phyloP scores from a whole-genome alignment of 83 land plant genomes.

The Picea abies region DNA sequence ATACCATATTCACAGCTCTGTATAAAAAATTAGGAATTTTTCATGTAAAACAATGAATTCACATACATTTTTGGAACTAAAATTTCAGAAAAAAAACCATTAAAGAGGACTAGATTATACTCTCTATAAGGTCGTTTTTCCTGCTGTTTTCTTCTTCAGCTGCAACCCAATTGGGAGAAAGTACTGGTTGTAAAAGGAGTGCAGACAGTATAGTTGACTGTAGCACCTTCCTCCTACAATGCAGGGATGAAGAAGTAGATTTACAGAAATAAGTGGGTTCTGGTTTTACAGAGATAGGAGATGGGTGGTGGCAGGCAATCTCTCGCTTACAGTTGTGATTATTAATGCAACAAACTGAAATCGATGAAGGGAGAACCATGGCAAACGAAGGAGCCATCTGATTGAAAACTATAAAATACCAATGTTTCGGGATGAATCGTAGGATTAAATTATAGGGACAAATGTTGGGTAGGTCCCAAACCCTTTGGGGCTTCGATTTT shows the following conservation, averaged over 20 bases:
- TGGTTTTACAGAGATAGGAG: background rate
- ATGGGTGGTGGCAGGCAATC: background rate
- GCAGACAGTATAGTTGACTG: background rate
- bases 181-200: background rate
- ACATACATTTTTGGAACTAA: background rate
- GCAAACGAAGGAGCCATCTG: too few relatives aligned
- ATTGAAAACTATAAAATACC: too few relatives aligned
- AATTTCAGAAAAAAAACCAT: background rate
- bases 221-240: background rate
- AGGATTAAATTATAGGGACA: too few relatives aligned
- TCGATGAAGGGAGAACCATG: too few relatives aligned
- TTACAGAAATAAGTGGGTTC: background rate
- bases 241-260: background rate
- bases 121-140: slow-evolving; percentile 10
- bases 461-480: too few relatives aligned
- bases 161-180: background rate
- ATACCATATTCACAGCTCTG: background rate
- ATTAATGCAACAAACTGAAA: too few relatives aligned
- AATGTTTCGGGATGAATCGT: too few relatives aligned
- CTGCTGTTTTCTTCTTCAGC: background rate
- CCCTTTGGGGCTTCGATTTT: too few relatives aligned
- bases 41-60: background rate
- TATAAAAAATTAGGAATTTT: background rate
- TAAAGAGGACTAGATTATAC: background rate
- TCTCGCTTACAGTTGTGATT: background rate